phyloP scores from a whole-genome alignment of 306 rosid genomes.

The Pachyrhizus erosus region DNA sequence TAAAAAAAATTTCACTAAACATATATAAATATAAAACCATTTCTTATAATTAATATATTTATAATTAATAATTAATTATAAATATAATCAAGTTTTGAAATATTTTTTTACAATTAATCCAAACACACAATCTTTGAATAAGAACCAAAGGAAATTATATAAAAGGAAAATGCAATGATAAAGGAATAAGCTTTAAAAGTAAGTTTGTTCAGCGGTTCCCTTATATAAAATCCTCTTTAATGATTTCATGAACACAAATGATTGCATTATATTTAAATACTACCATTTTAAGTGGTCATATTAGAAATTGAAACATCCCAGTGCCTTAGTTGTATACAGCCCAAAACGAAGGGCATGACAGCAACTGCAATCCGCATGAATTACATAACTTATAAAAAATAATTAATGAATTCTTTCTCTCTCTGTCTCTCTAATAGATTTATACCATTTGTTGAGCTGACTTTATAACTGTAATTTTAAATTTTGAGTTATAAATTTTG shows the following conservation, averaged over 20 bases:
- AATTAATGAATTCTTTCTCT: neutral
- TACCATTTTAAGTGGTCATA: constrained; percentile 8
- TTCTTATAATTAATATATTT: neutral
- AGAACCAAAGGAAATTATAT: neutral
- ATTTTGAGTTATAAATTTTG: neutral
- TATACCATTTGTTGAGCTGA: neutral
- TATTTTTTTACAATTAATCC: neutral
- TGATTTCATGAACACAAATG: neutral
- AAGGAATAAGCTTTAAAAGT: neutral
- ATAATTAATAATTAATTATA: neutral
- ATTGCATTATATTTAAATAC: neutral
- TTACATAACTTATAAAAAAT: neutral
- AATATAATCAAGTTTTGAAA: neutral
- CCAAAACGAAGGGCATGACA: constrained; percentile 36
- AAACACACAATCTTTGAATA: neutral
- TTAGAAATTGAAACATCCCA: constrained; percentile 10
- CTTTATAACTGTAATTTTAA: constrained; percentile 14
- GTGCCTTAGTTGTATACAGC: neutral
- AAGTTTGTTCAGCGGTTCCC: neutral
- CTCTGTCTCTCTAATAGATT: neutral
- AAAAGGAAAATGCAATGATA: neutral
- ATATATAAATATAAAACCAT: neutral
- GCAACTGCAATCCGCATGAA: constrained; percentile 21
- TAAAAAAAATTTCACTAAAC: neutral
- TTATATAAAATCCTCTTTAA: neutral